Evolutionary conservation across 495 filamentous ascomycete genomes (phyloP).

Genomic region (Penicillium robsamsonii): DNA sequence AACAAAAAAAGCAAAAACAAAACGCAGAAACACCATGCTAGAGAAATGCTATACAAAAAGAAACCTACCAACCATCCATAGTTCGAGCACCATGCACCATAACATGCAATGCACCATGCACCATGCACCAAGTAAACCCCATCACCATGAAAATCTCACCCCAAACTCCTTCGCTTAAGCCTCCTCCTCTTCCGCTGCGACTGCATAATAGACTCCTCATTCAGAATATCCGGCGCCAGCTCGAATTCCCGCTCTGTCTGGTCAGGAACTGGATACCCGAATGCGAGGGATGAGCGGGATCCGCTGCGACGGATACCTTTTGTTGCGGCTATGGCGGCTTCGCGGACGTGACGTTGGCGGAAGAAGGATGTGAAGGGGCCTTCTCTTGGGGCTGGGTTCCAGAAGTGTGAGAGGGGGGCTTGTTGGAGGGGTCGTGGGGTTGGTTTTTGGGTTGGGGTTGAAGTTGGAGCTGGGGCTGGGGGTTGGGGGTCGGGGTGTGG

Average conservation of each 20-base stretch:
- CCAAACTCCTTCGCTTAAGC: conserved; percentile 39
- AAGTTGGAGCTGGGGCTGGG: background rate
- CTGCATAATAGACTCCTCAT: conserved; percentile 62
- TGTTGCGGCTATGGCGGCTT: conserved; percentile 62
- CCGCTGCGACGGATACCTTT: conserved; percentile 42
- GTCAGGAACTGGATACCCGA: conserved; percentile 81
- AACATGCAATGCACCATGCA: too few species aligned
- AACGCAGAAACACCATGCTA: conserved; percentile 4
- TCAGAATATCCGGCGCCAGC: conserved; percentile 67
- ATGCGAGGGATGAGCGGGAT: conserved; percentile 53
- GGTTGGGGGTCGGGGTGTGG: background rate
- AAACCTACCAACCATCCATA: background rate
- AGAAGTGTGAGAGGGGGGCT: conserved; percentile 6
- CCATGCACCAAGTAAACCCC: too few species aligned
- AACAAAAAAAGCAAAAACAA: background rate
- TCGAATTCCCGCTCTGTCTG: conserved; percentile 66
- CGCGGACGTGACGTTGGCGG: conserved; percentile 69
- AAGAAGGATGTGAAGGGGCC: conserved; percentile 86
- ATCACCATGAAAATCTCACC: conserved; percentile 1
- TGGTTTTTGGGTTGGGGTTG: background rate
- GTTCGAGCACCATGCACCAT: background rate
- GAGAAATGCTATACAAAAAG: background rate
- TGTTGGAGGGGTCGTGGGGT: conserved; percentile 9
- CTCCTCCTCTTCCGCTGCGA: conserved; percentile 60
- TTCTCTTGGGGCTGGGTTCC: conserved; percentile 35